These are phyloP conservation scores for Cyclotella choctawhatcheeana DNA, from an alignment of 108 stramenopile species.

Conservation along the genomic window DNA sequence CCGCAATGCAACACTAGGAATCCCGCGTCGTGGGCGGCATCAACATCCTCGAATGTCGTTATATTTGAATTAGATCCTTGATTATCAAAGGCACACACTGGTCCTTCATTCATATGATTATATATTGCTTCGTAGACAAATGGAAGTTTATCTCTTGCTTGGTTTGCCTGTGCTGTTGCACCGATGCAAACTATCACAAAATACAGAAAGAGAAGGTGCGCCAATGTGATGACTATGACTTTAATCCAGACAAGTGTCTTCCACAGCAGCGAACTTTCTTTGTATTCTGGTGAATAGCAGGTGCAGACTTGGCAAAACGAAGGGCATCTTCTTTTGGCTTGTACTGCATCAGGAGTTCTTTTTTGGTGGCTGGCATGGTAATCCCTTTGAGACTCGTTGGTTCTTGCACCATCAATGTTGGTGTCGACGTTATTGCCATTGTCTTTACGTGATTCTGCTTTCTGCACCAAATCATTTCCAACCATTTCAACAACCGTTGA, in stretches of 20 bases:
- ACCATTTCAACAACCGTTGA: not conserved
- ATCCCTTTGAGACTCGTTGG: no score
- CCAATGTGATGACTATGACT: slow-evolving; percentile 24
- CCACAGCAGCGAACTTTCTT: slow-evolving; percentile 32
- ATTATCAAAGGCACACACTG: slow-evolving; percentile 65
- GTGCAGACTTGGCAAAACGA: slow-evolving; percentile 40
- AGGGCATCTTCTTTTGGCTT: slow-evolving; percentile 4
- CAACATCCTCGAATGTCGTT: slow-evolving; percentile 51
- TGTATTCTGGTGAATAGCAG: slow-evolving; percentile 44
- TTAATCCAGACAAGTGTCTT: slow-evolving; percentile 43
- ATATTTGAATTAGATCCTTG: slow-evolving; percentile 49
- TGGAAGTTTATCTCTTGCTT: slow-evolving; percentile 24
- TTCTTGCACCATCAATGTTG: no score
- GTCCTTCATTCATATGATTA: slow-evolving; percentile 42
- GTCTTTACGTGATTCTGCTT: no score
- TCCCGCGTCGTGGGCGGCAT: slow-evolving; percentile 45
- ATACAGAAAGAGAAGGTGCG: slow-evolving; percentile 45
- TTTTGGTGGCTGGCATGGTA: no score
- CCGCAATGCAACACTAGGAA: slow-evolving; percentile 62
- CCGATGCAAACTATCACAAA: slow-evolving; percentile 52
- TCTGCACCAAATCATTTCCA: not conserved
- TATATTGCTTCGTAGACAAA: slow-evolving; percentile 38
- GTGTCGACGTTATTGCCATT: no score
- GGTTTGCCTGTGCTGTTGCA: slow-evolving; percentile 42
- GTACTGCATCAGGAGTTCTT: not conserved